Percentiles rank a stretch among this genome's conserved stretches.
phyloP scores from a whole-genome alignment of 352 stramenopile species.

The Phytopythium oedochilum region DNA sequence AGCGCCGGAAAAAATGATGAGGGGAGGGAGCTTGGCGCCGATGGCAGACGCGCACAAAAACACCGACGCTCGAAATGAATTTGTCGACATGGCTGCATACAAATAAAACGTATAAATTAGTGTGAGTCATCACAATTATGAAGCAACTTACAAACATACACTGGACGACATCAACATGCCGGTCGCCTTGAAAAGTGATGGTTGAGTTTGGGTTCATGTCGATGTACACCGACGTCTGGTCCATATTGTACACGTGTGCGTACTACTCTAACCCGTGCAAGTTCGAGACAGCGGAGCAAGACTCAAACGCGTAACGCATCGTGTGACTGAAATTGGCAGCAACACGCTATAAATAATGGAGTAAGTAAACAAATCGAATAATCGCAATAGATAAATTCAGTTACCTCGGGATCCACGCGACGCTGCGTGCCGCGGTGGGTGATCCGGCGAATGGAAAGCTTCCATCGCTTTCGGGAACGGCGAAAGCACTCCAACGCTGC shows the following conservation, averaged over 20 bases:
- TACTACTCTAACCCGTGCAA: not conserved
- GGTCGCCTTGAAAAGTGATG: not conserved
- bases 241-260: not conserved
- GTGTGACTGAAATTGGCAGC: not conserved
- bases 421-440: not conserved
- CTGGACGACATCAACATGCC: not conserved
- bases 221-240: slow-evolving; percentile 1
- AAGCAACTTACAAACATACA: not conserved
- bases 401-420: not conserved
- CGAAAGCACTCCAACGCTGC: not conserved
- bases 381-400: not conserved
- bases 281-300: not conserved
- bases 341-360: not conserved
- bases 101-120: not conserved
- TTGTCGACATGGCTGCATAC: not conserved
- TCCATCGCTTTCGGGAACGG: not conserved
- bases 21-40: not conserved
- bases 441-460: not conserved
- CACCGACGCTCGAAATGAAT: not conserved
- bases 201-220: slow-evolving; percentile 2
- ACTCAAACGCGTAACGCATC: not conserved
- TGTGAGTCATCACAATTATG: not conserved
- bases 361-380: not conserved
- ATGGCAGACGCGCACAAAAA: not conserved
- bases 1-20: not conserved